Conservation (phyloP, 345 rosid species). For the Camelina sativa region DNA sequence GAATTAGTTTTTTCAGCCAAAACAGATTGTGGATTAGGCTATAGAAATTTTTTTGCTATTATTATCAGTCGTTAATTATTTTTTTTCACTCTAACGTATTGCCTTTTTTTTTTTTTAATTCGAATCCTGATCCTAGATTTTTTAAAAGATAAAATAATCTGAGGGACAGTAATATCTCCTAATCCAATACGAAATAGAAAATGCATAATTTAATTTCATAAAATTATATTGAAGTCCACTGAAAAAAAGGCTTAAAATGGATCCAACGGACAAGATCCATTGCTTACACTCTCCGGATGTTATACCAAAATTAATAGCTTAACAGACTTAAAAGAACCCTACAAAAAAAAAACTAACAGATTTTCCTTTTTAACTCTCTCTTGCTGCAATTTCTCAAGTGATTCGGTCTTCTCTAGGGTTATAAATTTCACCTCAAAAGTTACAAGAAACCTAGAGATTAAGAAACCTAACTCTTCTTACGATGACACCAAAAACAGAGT, state of each 20-base stretch:
- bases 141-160: background rate
- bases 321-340: background rate
- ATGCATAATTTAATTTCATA: background rate
- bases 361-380: background rate
- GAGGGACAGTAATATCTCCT: conserved; percentile 5
- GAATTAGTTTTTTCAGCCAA: too few species aligned
- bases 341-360: background rate
- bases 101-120: background rate
- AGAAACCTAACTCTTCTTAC: background rate
- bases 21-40: too few species aligned
- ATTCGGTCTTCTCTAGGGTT: conserved; percentile 12
- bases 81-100: background rate
- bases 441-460: background rate
- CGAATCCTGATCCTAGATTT: background rate
- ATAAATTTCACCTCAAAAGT: background rate
- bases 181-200: background rate
- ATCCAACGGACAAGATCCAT: conserved; percentile 8
- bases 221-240: background rate
- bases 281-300: background rate
- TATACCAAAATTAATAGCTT: background rate
- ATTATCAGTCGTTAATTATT: too few species aligned
- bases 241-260: background rate
- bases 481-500: conserved; percentile 22
- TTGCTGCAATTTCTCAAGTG: background rate
- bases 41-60: too few species aligned